Conservation (phyloP, 106 monocot genomes). For the Chionographis japonica region DNA sequence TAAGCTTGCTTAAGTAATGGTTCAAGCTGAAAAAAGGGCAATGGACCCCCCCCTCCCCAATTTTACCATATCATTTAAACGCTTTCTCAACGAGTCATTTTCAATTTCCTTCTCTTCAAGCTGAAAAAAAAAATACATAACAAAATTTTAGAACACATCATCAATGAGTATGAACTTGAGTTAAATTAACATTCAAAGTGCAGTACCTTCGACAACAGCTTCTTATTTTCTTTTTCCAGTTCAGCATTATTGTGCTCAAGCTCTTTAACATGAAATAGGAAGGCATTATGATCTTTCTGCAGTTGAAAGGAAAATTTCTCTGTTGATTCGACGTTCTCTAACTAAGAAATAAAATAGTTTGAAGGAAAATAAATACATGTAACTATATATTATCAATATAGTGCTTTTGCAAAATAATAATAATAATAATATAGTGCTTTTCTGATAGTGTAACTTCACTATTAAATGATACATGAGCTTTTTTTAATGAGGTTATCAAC, state of each 20-base stretch:
- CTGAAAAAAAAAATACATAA: conserved; percentile 29
- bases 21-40: not conserved
- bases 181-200: not conserved
- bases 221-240: conserved; percentile 60
- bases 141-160: not conserved
- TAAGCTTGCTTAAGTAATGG: not conserved
- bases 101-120: conserved; percentile 59
- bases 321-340: not conserved
- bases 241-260: conserved; percentile 58
- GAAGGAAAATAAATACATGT: not conserved
- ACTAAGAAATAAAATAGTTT: not conserved
- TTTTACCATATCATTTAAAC: conserved; percentile 62
- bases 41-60: not conserved
- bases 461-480: too few relatives aligned
- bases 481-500: too few relatives aligned
- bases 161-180: not conserved
- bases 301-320: conserved; percentile 5
- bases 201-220: conserved; percentile 51
- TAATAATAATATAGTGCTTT: too few relatives aligned
- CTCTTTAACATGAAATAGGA: conserved; percentile 43
- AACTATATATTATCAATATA: not conserved
- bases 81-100: conserved; percentile 50
- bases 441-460: too few relatives aligned
- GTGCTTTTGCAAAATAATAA: too few relatives aligned
- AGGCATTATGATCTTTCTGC: conserved; percentile 48